A percentile compares a stretch with the other conserved stretches of the same genome.
Conservation (phyloP, 176 grass and related monocot genomes). For the Luzula sylvatica region DNA sequence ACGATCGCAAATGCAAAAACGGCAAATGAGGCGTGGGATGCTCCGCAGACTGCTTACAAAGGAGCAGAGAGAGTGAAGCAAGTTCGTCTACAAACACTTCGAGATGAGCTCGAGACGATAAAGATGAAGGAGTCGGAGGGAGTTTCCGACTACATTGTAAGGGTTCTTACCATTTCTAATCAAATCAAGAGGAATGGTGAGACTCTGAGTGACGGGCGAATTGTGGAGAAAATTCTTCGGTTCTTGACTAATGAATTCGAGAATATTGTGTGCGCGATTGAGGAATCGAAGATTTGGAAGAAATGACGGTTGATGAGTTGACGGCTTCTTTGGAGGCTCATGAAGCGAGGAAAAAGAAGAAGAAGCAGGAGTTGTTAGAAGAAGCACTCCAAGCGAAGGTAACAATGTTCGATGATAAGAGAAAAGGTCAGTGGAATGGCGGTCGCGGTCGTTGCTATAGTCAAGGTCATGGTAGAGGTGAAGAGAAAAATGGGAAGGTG, state of each 20-base stretch:
- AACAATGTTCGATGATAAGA: neutral
- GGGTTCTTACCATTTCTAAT: neutral
- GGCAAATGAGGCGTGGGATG: neutral
- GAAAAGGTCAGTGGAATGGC: no score
- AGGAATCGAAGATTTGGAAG: neutral
- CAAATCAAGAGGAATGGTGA: neutral
- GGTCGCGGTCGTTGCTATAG: neutral
- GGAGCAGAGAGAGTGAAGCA: neutral
- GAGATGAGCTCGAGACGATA: no score
- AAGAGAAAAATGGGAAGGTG: neutral
- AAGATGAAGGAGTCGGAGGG: no score
- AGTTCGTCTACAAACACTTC: no score
- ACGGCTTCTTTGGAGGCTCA: neutral
- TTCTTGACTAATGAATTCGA: neutral
- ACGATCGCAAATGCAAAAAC: no score
- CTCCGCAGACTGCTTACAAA: neutral
- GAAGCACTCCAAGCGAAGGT: no score
- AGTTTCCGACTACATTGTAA: neutral
- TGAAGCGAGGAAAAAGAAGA: neutral
- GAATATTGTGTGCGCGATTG: no score
- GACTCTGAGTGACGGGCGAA: no score
- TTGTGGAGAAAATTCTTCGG: neutral
- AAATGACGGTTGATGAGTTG: no score
- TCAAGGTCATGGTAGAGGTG: neutral
- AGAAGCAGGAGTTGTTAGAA: no score